Evolutionary conservation across 78 protist genomes (phyloP).

Genomic region (Polysphondylium violaceum): DNA sequence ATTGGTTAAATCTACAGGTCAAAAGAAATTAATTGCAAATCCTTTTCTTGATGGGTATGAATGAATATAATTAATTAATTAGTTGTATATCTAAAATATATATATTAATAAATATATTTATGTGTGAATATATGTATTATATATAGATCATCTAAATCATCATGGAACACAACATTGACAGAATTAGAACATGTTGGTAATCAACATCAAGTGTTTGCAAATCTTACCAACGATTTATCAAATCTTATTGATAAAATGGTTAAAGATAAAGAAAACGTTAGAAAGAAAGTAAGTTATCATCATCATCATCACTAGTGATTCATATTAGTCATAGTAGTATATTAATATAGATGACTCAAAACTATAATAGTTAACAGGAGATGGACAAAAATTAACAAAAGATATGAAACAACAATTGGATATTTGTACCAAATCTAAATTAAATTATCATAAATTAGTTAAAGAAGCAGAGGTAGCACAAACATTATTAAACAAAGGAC

Average conservation of each 20-base stretch:
- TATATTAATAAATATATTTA: neutral
- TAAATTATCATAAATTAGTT: conserved; percentile 75
- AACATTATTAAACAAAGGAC: conserved; percentile 52
- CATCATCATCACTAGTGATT: neutral
- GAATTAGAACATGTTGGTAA: conserved; percentile 36
- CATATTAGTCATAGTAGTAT: neutral
- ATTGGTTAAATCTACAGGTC: conserved; percentile 73
- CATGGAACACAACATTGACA: conserved; percentile 37
- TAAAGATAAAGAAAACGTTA: conserved; percentile 48
- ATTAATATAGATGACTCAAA: neutral
- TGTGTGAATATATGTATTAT: neutral
- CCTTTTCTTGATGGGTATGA: conserved; percentile 65
- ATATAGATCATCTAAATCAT: conserved; percentile 38
- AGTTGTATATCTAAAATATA: neutral
- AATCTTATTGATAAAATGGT: conserved; percentile 52
- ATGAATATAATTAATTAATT: neutral
- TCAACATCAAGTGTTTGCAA: conserved; percentile 40
- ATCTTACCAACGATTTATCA: conserved; percentile 56
- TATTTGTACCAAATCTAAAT: conserved; percentile 64
- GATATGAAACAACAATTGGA: conserved; percentile 76
- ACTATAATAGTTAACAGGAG: conserved; percentile 55
- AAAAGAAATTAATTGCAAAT: conserved; percentile 61
- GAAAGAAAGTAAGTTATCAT: conserved; percentile 52
- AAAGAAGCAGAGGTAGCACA: conserved; percentile 81
- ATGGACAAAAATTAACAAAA: conserved; percentile 68